A percentile compares a stretch with the other conserved stretches of the same genome.
Evolutionary conservation across 106 monocot genomes (phyloP).

Genomic region (Dactylorhiza incarnata): DNA sequence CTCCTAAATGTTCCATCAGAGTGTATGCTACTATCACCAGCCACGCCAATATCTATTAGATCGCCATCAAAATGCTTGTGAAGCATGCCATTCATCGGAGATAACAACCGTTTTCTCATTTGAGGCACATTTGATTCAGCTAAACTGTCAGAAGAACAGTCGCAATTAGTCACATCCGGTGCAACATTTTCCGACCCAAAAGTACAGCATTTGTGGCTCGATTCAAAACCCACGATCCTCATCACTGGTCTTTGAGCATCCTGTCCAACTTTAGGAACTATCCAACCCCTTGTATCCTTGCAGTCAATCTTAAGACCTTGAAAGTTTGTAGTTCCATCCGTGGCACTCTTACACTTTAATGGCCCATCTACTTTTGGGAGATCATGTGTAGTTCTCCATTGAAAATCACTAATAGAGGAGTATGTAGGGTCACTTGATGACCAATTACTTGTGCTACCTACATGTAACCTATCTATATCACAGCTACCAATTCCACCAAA

Average conservation of each 20-base stretch:
- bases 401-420: constrained; percentile 32
- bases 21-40: constrained; percentile 5
- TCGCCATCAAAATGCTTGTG: constrained; percentile 54
- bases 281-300: constrained; percentile 22
- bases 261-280: constrained; percentile 16
- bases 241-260: constrained; percentile 32
- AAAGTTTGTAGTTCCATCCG: constrained; percentile 25
- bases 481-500: constrained; percentile 27
- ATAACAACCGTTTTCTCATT: constrained; percentile 61
- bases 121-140: constrained; percentile 31
- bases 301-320: constrained; percentile 39
- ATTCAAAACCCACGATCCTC: constrained; percentile 79
- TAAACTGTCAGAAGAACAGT: constrained; percentile 4
- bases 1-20: constrained; percentile 10
- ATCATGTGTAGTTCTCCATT: constrained; percentile 26
- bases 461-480: constrained; percentile 46
- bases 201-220: constrained; percentile 10
- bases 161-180: constrained; percentile 14
- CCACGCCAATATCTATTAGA: constrained; percentile 6
- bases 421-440: constrained; percentile 17
- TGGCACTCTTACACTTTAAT: constrained; percentile 14
- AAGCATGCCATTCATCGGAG: constrained; percentile 51
- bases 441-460: constrained; percentile 17
- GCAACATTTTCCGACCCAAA: constrained; percentile 4
- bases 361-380: constrained; percentile 20